Conservation (phyloP, 192 early-diverging fungal genomes). For the Diversispora eburnea region DNA sequence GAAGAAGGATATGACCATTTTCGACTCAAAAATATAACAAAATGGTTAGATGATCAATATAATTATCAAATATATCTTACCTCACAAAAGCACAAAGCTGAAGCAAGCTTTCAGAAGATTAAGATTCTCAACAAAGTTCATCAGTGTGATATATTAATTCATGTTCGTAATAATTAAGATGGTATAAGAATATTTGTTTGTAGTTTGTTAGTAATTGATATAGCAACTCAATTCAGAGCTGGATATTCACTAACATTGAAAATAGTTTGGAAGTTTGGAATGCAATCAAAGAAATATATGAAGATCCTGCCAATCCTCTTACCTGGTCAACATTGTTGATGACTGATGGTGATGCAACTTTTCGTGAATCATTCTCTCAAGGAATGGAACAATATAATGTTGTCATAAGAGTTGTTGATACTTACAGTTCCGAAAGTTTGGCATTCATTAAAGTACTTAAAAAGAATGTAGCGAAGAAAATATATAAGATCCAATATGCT, state of each 20-base stretch:
- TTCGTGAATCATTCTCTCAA: neutral
- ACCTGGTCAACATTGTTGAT: slow-evolving; percentile 17
- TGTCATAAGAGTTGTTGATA: slow-evolving; percentile 1
- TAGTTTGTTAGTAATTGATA: neutral
- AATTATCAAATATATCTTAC: slow-evolving; percentile 10
- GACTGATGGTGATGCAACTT: neutral
- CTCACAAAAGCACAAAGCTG: slow-evolving; percentile 6
- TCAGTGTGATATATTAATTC: slow-evolving; percentile 3
- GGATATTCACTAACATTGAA: slow-evolving; percentile 2
- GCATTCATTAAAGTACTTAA: slow-evolving; percentile 16
- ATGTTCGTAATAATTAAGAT: slow-evolving; percentile 6
- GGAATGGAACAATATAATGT: slow-evolving; percentile 23
- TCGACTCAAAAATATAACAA: slow-evolving; percentile 17
- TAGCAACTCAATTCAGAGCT: neutral
- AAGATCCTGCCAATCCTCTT: slow-evolving; percentile 13
- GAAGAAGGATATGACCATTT: slow-evolving; percentile 12
- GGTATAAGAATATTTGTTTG: neutral
- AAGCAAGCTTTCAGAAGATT: slow-evolving; percentile 9
- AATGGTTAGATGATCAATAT: slow-evolving; percentile 16
- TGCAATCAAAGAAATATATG: slow-evolving; percentile 7
- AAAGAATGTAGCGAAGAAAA: neutral
- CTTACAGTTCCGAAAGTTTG: slow-evolving; percentile 21
- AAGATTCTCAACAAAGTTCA: slow-evolving; percentile 10
- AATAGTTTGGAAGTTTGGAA: slow-evolving; percentile 21
- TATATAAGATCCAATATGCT: slow-evolving; percentile 21